Conservation (phyloP, 352 stramenopile genomes). For the Phytopythium mirpurense region DNA sequence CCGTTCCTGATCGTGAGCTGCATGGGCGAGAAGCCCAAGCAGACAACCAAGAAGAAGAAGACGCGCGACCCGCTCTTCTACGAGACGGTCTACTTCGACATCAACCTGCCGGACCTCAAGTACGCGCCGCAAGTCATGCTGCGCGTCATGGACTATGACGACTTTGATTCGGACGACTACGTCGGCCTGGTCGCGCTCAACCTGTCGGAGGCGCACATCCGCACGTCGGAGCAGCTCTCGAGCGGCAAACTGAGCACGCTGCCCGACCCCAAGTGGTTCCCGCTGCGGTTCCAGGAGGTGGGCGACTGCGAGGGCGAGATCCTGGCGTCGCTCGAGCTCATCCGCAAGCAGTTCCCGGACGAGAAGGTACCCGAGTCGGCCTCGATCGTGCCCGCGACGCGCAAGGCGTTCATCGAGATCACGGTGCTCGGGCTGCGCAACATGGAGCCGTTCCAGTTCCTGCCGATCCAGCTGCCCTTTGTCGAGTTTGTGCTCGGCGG, state of each 20-base stretch:
- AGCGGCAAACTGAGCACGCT: conserved; percentile 34
- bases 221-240: conserved; percentile 51
- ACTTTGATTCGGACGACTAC: conserved; percentile 71
- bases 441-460: conserved; percentile 87
- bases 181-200: conserved; percentile 58
- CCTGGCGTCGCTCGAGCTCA: conserved; percentile 68
- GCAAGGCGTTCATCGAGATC: conserved; percentile 80
- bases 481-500: conserved; percentile 86
- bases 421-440: conserved; percentile 80
- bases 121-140: conserved; percentile 78
- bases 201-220: conserved; percentile 64
- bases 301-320: conserved; percentile 81
- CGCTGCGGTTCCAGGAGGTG: conserved; percentile 71
- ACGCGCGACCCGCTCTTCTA: conserved; percentile 85
- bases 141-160: conserved; percentile 77
- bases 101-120: conserved; percentile 71
- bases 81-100: conserved; percentile 84
- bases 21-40: conserved; percentile 73
- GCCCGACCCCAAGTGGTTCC: conserved; percentile 68
- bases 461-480: conserved; percentile 85
- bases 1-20: conserved; percentile 79
- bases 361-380: conserved; percentile 41
- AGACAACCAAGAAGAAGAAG: conserved; percentile 68
- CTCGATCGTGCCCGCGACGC: conserved; percentile 57
- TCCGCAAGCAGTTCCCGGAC: conserved; percentile 67